phyloP scores from a whole-genome alignment of 2,329 filamentous ascomycete genomes.

The Sordariomycetes sp. region DNA sequence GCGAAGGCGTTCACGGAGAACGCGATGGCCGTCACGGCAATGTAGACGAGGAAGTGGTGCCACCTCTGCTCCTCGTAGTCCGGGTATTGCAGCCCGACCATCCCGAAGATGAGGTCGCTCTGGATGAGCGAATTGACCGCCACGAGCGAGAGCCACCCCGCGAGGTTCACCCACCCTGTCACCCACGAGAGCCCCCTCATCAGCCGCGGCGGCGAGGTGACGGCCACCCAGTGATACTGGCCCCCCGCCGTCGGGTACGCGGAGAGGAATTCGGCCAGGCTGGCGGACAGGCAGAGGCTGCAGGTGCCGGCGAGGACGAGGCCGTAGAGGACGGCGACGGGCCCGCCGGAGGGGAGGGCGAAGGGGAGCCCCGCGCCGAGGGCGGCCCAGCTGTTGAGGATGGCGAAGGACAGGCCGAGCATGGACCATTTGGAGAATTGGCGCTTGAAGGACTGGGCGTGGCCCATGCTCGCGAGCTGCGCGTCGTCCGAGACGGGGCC shows the following conservation, averaged over 20 bases:
- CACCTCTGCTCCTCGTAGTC: slow-evolving; percentile 47
- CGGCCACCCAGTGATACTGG: slow-evolving; percentile 64
- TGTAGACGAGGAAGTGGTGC: slow-evolving; percentile 54
- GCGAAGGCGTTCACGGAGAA: neutral
- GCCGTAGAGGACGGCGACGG: slow-evolving; percentile 65
- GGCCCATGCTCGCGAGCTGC: slow-evolving; percentile 31
- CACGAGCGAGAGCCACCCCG: slow-evolving; percentile 61
- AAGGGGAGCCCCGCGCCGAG: slow-evolving; percentile 34
- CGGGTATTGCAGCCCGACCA: slow-evolving; percentile 51
- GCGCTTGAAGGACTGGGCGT: slow-evolving; percentile 36
- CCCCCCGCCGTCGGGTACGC: slow-evolving; percentile 50
- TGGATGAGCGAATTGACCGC: slow-evolving; percentile 59
- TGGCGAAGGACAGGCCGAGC: slow-evolving; percentile 36
- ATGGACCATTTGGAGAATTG: slow-evolving; percentile 38
- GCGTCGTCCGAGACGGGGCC: slow-evolving; percentile 17
- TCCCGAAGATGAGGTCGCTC: slow-evolving; percentile 54
- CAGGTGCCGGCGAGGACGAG: neutral
- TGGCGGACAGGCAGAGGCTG: slow-evolving; percentile 38
- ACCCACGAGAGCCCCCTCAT: slow-evolving; percentile 38
- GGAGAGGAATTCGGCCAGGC: slow-evolving; percentile 60
- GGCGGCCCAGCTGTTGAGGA: slow-evolving; percentile 39
- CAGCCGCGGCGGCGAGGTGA: slow-evolving; percentile 49
- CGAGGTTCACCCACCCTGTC: slow-evolving; percentile 52
- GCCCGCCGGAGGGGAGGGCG: slow-evolving; percentile 58
- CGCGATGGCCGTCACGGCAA: neutral